Evolutionary conservation across 306 rosid species (phyloP), one percentile per base, ranked within the genome.

Genomic region (Notholithocarpus densiflorus): DNA sequence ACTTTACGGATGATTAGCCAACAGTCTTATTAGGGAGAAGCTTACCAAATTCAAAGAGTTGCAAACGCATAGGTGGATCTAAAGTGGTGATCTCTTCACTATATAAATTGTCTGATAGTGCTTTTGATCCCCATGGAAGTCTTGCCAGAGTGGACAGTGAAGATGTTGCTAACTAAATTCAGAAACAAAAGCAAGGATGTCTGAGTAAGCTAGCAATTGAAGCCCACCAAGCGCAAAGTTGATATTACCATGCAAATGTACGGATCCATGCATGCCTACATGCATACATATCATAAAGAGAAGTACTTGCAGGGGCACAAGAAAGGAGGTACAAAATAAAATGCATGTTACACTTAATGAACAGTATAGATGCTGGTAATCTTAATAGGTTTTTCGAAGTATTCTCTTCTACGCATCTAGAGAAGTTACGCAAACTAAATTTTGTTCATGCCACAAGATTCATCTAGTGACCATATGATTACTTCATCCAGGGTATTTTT

Each of bases 11-110:
- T 73, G 56, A 74, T 72, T n/a, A 65, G 62, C 17, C 12, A 62
- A 62, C 56, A 53, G 26, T 57, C 51, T 18, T 59, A 71, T 54
- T 75, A 65, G 66, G 45, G 64, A 89, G 60, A 69, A 55, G 72
- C 81, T 20, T 89, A 89, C 98, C 98, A 74, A 94, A 94, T 89
- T 94, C 98, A 87, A 80, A 94, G 81, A 94, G 94, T 89, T 94
- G 96, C 88, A 92, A 74, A 68, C 17, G 87, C 71, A 80, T 43
- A 53, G 92, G 91, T 83, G 82, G 87, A 78, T 83, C 86, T 78
- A 80, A 78, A 70, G 79, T 76, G 61, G 27, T 27, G 27, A 59
- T 66, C 21, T 84, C 90, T 18, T 74, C 76, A 79, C 82, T 81
- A 26, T 32, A 37, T 43, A 82, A 77, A 83, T 55, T 77, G 56